Evolutionary conservation across 352 stramenopile species (phyloP), one percentile per base, ranked within the genome.

Genomic region (Plasmopara viticola): DNA sequence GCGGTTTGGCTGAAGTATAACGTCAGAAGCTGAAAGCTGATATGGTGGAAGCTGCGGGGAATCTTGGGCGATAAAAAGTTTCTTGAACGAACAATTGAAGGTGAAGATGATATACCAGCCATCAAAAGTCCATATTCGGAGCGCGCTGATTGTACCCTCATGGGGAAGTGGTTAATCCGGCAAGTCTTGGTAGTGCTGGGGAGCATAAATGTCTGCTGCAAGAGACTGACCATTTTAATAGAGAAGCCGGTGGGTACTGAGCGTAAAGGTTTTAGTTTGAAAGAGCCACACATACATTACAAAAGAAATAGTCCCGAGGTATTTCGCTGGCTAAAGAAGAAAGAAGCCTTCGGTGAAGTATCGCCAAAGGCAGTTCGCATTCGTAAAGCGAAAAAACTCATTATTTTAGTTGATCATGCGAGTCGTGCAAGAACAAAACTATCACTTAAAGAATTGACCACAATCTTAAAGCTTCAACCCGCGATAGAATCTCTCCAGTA

Each of bases 331-430:
- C 12, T 13, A 47, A 44, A 15, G 45, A 38, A 40, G 31, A 18
- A 1, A 44, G 2, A 8, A 52, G 51, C 0, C 13, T 38, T 38
- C 33, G 33, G 1, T 38, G 33, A 9, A 38, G 33, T 38, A 38
- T 14, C 9, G 33, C 33, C 9, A 38, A 38, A 4, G 9, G 9
- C 13, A 14, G 9, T 14, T 9, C 5, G 9, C 33, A 38, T 9
- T 14, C 5, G 33, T 38, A 38, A 38, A 38, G 4, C 33, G 33
- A 9, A 38, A 25, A 51, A 38, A 51, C 0, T 20, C 3, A 13
- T 58, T 58, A 4, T 58, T 51, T 42, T 43, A 6, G 48, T 38
- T 25, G 35, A 35, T 35, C 51, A 58, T 0, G 51, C 48, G 20
- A 58, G 20, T 18, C 41, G 46, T 12, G 37, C 35, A 5, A 52